Base-by-base conservation (phyloP, 257 asterid species). In the Capsicum baccatum region DNA sequence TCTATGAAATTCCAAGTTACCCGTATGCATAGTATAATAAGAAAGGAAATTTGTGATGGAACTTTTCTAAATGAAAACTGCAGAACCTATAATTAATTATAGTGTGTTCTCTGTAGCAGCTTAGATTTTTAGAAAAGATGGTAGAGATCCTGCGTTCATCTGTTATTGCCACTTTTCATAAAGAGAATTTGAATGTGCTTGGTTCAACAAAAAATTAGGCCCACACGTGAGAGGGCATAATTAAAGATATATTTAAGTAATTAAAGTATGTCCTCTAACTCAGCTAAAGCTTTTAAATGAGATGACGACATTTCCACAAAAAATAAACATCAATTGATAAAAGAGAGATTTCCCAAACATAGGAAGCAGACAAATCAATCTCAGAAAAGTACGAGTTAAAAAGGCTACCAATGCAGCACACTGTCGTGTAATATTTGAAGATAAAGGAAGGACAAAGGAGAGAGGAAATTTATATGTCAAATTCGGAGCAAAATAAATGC, bases 341-440 rank as follows among this genome's bases (percentile, higher is more conserved):
- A 39, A 39, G 21, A 69, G 79, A 39, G 26, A 69, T 39, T 69
- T 42, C 54, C 79, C 74, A 39, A 69, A 69, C 79, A 39, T 39
- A 16, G 78, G 54, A 69, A 69, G 79, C 9, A 67, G 74, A 16
- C 79, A 1, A 69, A 42, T 69, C 79, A 69, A 39, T 69, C 55
- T 69, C 79, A 69, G 55, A 6, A 17, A 69, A 69, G 79, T 69
- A 4, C 3, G 21, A 67, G 50, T 39, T 57, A 39, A 16, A n/a
- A 69, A 35, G 79, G 79, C 54, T 42, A 9, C 33, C 54, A 69
- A 14, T 35, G 50, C 13, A 67, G 50, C 55, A 14, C 14, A 47
- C 26, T 9, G 8, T 39, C 50, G 1, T 69, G 55, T 39, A 39
- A 69, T 1, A 69, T 8, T 69, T 39, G 79, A 69, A 69, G 55